A percentile compares a stretch with the other conserved stretches of the same genome.
These are phyloP conservation scores for Dryas integrifolia DNA, from an alignment of 331 rosid genomes.

Conservation along the genomic window DNA sequence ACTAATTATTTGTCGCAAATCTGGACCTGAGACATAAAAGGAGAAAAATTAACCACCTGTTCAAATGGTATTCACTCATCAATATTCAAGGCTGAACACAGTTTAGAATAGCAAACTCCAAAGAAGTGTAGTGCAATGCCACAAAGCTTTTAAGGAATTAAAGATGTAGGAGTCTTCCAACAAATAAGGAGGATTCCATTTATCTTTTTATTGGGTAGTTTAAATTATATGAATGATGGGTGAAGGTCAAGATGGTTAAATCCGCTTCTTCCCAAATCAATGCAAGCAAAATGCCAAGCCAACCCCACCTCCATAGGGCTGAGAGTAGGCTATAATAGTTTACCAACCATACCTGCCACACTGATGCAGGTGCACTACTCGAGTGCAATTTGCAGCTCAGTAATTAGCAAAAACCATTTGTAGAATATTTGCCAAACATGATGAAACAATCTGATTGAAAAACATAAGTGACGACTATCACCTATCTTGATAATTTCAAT, in stretches of 20 bases:
- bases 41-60: conserved; percentile 20
- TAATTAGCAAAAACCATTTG: not conserved
- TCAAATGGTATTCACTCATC: not conserved
- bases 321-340: not conserved
- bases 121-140: conserved; percentile 1
- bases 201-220: not conserved
- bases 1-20: conserved; percentile 61
- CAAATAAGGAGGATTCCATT: not conserved
- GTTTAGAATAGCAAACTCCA: not conserved
- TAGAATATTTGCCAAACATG: not conserved
- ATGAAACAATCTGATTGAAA: not conserved
- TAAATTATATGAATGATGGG: not conserved
- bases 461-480: not conserved
- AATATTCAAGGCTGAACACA: conserved; percentile 1
- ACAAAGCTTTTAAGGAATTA: conserved; percentile 6
- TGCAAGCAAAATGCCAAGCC: not conserved
- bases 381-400: not conserved
- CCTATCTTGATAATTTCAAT: not conserved
- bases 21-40: conserved; percentile 53
- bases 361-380: not conserved
- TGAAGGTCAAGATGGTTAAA: no score
- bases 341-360: not conserved
- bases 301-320: not conserved
- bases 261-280: no score
- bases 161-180: not conserved